Conservation (phyloP, 2,329 filamentous ascomycete species). For the Pseudogymnoascus sp. region DNA sequence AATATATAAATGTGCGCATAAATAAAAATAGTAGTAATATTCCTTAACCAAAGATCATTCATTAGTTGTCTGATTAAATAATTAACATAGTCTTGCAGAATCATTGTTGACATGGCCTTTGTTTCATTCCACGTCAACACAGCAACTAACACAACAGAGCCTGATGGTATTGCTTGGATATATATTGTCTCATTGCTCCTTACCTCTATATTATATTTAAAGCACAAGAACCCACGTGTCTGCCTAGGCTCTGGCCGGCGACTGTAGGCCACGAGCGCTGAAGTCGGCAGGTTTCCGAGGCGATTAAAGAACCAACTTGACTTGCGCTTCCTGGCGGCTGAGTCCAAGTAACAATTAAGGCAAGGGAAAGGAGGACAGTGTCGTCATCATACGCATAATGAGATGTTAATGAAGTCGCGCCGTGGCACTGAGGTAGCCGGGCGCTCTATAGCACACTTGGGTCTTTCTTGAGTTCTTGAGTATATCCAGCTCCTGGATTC, state of each 20-base stretch:
- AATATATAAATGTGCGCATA: too few species aligned
- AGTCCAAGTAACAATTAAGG: not conserved
- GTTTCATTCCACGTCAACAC: not conserved
- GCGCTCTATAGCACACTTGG: not conserved
- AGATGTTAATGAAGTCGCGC: not conserved
- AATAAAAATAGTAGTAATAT: too few species aligned
- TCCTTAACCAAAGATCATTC: not conserved
- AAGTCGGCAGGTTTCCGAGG: not conserved
- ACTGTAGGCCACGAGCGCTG: not conserved
- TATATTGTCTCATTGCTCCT: not conserved
- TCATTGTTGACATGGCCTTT: not conserved
- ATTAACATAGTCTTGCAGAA: not conserved
- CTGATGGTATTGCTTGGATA: not conserved
- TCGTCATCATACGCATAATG: not conserved
- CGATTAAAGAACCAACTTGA: not conserved
- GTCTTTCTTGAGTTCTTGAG: too few species aligned
- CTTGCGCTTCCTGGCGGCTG: not conserved
- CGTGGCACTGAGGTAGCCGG: not conserved
- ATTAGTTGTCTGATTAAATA: not conserved
- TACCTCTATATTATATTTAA: not conserved
- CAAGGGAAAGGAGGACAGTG: not conserved
- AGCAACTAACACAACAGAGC: not conserved
- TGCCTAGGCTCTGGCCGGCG: not conserved
- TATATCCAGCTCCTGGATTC: not conserved
- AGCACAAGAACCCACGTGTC: not conserved